phyloP scores from a whole-genome alignment of 306 rosid species.

The Vigna mungo region DNA sequence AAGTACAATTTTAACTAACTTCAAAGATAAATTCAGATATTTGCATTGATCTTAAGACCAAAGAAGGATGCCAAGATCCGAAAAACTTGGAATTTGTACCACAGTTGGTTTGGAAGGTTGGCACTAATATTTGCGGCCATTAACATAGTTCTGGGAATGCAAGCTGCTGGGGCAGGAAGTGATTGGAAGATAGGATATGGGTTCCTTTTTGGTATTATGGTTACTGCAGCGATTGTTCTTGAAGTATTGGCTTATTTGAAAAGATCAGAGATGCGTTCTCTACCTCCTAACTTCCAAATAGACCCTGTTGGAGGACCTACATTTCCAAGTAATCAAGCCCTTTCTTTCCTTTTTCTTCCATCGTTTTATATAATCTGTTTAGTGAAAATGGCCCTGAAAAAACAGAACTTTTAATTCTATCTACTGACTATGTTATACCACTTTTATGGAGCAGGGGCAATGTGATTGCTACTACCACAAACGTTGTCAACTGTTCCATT shows the following conservation, averaged over 20 bases:
- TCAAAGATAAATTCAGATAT: background rate
- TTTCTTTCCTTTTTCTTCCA: constrained; percentile 1
- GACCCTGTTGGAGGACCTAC: constrained; percentile 23
- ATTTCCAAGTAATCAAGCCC: constrained; percentile 13
- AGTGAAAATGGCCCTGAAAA: background rate
- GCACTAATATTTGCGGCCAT: constrained; percentile 30
- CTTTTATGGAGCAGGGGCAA: background rate
- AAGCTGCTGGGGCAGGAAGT: constrained; percentile 28
- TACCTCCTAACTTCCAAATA: constrained; percentile 6
- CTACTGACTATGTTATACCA: background rate
- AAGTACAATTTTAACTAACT: background rate
- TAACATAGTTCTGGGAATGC: constrained; percentile 20
- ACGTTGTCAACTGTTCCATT: background rate
- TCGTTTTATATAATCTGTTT: background rate
- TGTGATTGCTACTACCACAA: constrained; percentile 24
- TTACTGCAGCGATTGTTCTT: constrained; percentile 19
- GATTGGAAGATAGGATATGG: constrained; percentile 34
- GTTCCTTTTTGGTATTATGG: background rate
- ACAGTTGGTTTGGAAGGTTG: constrained; percentile 30
- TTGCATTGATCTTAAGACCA: constrained; percentile 24
- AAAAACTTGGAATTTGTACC: constrained; percentile 31
- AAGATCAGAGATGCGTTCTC: constrained; percentile 21
- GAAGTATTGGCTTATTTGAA: constrained; percentile 26
- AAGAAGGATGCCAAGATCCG: constrained; percentile 26
- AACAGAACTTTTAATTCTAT: background rate